phyloP scores from a whole-genome alignment of 306 rosid species.

The Lithocarpus polystachyus region DNA sequence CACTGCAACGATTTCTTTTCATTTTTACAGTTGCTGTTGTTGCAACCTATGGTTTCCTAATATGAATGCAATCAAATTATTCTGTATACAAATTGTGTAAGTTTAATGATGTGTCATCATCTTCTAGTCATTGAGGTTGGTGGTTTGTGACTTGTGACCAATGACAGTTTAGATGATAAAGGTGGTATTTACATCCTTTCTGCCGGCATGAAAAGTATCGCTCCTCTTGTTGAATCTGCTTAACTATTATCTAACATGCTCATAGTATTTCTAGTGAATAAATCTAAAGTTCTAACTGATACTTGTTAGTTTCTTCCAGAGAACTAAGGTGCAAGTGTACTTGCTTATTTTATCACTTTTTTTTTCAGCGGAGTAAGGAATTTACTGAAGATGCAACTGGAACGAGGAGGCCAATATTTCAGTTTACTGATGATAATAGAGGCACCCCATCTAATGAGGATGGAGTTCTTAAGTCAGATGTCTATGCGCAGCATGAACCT shows the following conservation, averaged over 20 bases:
- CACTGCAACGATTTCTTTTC: background rate
- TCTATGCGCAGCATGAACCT: constrained; percentile 18
- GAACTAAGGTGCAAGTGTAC: background rate
- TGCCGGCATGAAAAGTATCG: background rate
- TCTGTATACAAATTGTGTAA: background rate
- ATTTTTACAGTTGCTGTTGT: background rate
- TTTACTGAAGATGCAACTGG: constrained; percentile 23
- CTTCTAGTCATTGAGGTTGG: background rate
- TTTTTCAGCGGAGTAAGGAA: constrained; percentile 47
- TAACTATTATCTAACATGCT: background rate
- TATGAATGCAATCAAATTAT: background rate
- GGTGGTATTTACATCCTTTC: constrained; percentile 6
- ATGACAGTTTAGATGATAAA: background rate
- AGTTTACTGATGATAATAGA: constrained; percentile 26
- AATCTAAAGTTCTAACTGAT: background rate
- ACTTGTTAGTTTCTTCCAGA: background rate
- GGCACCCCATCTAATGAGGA: constrained; percentile 24
- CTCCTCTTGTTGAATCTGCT: constrained; percentile 15
- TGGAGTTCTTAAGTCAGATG: constrained; percentile 34
- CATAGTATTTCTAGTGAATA: background rate
- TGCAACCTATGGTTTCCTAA: background rate
- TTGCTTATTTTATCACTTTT: constrained; percentile 14
- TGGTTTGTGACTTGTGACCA: background rate
- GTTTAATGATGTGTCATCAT: background rate
- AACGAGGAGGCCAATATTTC: constrained; percentile 17